Evolutionary conservation across 108 stramenopile genomes (phyloP).

Genomic region (Cyclotella choctawhatcheeana): DNA sequence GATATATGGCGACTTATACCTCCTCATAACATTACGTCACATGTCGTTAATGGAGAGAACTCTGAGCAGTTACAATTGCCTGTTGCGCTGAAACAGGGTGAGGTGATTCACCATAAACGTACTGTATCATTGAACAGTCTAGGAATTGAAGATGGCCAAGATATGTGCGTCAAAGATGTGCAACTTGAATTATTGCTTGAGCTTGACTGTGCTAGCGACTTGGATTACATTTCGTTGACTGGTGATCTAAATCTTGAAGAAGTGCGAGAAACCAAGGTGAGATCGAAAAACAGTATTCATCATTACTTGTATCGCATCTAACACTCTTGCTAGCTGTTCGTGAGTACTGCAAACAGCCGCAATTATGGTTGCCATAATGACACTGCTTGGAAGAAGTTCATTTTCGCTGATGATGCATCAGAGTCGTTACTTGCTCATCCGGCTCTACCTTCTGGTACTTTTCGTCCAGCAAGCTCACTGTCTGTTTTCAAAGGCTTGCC

Average conservation of each 20-base stretch:
- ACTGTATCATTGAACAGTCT: slow-evolving; percentile 2
- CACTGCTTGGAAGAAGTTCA: slow-evolving; percentile 13
- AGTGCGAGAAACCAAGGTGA: slow-evolving; percentile 27
- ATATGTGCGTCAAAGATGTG: slow-evolving; percentile 30
- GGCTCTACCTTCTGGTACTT: slow-evolving; percentile 16
- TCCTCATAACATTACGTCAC: slow-evolving; percentile 22
- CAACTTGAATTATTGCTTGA: slow-evolving; percentile 24
- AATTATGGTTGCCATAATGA: slow-evolving; percentile 22
- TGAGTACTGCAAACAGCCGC: slow-evolving; percentile 15
- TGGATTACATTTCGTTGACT: slow-evolving; percentile 34
- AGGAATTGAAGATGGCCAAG: slow-evolving; percentile 16
- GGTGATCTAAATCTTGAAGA: slow-evolving; percentile 23
- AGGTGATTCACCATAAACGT: slow-evolving; percentile 14
- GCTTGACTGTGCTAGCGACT: slow-evolving; percentile 15
- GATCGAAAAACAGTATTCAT: too few species aligned
- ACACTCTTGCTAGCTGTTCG: slow-evolving; percentile 27
- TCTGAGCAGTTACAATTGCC: neutral
- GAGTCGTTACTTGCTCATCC: slow-evolving; percentile 29
- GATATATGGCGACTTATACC: slow-evolving; percentile 35
- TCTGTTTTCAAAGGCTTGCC: slow-evolving; percentile 24
- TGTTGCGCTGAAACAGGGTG: slow-evolving; percentile 15
- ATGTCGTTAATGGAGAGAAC: slow-evolving; percentile 6
- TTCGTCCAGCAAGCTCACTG: slow-evolving; percentile 43
- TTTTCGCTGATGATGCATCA: slow-evolving; percentile 29
- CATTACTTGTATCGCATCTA: too few species aligned